Conservation (phyloP, 176 grass and related monocot genomes). For the Neostapfia colusana region DNA sequence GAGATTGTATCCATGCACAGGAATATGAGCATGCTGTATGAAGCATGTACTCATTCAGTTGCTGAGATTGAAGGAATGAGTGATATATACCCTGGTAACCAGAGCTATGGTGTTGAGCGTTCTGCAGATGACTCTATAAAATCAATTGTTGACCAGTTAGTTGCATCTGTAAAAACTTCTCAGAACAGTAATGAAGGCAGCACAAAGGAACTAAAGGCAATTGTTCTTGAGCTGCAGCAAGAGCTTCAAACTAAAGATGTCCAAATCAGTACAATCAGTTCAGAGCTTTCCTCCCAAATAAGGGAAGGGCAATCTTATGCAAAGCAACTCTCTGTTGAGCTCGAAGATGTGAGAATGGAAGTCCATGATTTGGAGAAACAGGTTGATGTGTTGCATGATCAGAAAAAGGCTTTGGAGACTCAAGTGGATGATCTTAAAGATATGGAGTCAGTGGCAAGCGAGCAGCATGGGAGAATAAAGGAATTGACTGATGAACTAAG, state of each 20-base stretch:
- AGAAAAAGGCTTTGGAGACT: conserved; percentile 62
- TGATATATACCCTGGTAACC: conserved; percentile 33
- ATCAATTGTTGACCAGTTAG: conserved; percentile 62
- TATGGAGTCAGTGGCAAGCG: conserved; percentile 52
- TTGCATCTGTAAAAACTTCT: conserved; percentile 44
- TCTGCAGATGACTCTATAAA: conserved; percentile 57
- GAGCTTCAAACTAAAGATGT: conserved; percentile 82
- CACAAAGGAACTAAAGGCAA: conserved; percentile 76
- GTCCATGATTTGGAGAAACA: conserved; percentile 68
- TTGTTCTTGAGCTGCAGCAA: conserved; percentile 74
- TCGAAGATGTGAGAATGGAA: conserved; percentile 57
- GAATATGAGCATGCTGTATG: conserved; percentile 70
- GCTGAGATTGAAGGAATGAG: conserved; percentile 59
- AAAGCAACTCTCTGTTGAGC: conserved; percentile 49
- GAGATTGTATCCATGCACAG: conserved; percentile 50
- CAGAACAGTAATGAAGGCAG: conserved; percentile 52
- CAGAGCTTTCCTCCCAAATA: conserved; percentile 87
- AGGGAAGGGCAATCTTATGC: conserved; percentile 59
- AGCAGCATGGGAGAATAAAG: conserved; percentile 62
- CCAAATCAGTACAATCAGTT: conserved; percentile 65
- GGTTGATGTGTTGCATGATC: conserved; percentile 58
- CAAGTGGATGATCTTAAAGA: conserved; percentile 61
- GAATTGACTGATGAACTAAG: conserved; percentile 70
- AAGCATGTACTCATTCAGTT: conserved; percentile 72
- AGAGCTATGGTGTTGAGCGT: conserved; percentile 33